Evolutionary conservation across 2,329 filamentous ascomycete species (phyloP), one percentile per base, ranked within the genome.

Genomic region (Aspergillus tubingensis): DNA sequence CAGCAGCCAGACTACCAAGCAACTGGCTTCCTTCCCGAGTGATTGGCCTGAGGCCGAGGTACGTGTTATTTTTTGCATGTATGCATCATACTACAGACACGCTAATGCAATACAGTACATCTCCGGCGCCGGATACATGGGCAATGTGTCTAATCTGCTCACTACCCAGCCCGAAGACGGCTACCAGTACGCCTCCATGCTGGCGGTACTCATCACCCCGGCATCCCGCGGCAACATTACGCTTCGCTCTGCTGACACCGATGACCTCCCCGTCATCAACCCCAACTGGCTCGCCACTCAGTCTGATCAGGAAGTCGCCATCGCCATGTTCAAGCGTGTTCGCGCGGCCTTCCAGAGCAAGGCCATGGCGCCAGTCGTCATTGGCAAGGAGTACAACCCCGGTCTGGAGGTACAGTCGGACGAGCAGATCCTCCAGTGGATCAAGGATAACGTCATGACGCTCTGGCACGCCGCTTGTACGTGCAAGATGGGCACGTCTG

Each of bases 191-290:
- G 72, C 66, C 1, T 68, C 71, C 2, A 59, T 79, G 1, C 51
- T 66, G 1, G 70, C 65, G 1, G 74, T 73, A 0, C 67, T 83
- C 0, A 70, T 79, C 2, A 73, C 79, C 0, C 77, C 80, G 3
- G 60, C 75, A 0, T 82, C 80, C 0, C 76, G 78, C 0, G 82
- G 82, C 4, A 81, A 71, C 49, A 69, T 84, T 1, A 79, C 76
- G 0, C 73, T 84, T n/a, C 53, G 55, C 0, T 77, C 75, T 0
- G 54, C 67, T n/a, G 69, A 75, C 13, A 75, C 70, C 0, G 57
- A 63, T 0, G 72, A 75, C 19, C 62, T 63, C 0, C 81, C 82
- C 0, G 62, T 77, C 13, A 77, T 83, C 61, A 73, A 82, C 62
- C 79, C 80, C 1, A 78, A 79, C 62, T 84, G 76, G 73, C 70